Percentiles rank a stretch among this genome's conserved stretches.
phyloP scores from a whole-genome alignment of 2,329 filamentous ascomycete genomes.

The Eutypella sp. region DNA sequence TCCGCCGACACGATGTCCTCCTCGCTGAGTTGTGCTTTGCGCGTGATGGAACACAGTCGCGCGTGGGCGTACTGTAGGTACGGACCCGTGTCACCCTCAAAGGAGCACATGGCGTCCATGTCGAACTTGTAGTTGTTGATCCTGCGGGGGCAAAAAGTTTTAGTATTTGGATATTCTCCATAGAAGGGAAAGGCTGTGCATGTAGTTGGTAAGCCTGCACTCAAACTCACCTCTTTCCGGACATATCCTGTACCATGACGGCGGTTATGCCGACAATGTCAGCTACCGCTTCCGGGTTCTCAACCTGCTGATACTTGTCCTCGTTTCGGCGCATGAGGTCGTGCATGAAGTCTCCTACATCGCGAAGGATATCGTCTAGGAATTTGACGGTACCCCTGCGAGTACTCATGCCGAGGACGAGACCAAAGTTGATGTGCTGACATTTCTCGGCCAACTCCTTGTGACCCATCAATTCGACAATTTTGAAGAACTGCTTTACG shows the following conservation, averaged over 20 bases:
- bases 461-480: constrained; percentile 66
- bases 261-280: constrained; percentile 89
- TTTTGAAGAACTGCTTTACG: constrained; percentile 71
- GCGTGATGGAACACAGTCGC: constrained; percentile 47
- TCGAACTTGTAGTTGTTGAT: constrained; percentile 56
- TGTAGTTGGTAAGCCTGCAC: constrained; percentile 14
- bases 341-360: constrained; percentile 93
- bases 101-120: constrained; percentile 66
- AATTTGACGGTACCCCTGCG: constrained; percentile 62
- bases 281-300: constrained; percentile 73
- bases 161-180: background rate
- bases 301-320: constrained; percentile 85
- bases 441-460: constrained; percentile 63
- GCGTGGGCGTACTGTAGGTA: constrained; percentile 69
- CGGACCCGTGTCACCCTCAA: constrained; percentile 68
- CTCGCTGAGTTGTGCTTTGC: constrained; percentile 22
- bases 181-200: background rate
- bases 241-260: constrained; percentile 98
- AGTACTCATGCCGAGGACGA: constrained; percentile 67
- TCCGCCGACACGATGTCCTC: constrained; percentile 45
- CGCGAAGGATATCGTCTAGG: constrained; percentile 63
- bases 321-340: constrained; percentile 91
- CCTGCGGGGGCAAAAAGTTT: constrained; percentile 29
- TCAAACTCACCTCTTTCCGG: constrained; percentile 71
- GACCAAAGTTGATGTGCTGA: constrained; percentile 71